Evolutionary conservation across 345 rosid species (phyloP), one percentile per base, ranked within the genome.

Genomic region (Adansonia digitata): DNA sequence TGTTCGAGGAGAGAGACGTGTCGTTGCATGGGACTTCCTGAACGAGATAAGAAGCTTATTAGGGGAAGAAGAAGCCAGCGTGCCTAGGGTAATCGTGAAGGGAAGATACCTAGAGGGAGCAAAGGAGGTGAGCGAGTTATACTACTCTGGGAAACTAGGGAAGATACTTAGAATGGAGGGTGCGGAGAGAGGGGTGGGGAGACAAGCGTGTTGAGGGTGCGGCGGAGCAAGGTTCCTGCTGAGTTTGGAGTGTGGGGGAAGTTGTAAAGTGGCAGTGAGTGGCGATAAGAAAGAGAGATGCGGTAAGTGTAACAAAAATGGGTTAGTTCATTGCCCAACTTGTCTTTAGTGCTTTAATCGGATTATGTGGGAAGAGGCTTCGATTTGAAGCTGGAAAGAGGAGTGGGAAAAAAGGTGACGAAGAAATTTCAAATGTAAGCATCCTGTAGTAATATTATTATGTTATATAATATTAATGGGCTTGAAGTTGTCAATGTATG

Each of bases 211-310:
- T 15, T 93, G 84, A 71, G 94, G 94, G 13, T 90, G 99, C n/a
- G 96, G 98, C 4, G 99, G 94, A 43, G 94, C 90, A 0, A 83
- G 94, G 81, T 95, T 94, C 74, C 84, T 91, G 80, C 97, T 97
- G n/a, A 93, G 99, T 81, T 57, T 89, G 71, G 94, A 87, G 1
- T 93, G 99, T 37, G 91, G 94, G 0, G 99, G 99, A 37, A 93
- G 98, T 51, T 87, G 97, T 39, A 95, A 89, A 88, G 89, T 95
- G 60, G 31, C 82, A 77, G 81, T 75, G 13, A 85, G 76, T 56
- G 88, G 85, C 2, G 90, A 74, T 17, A 85, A 76, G 84, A n/a
- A n/a, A n/a, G 90, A 82, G 75, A 81, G 92, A 79, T 91, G 99
- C 56, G 81, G 83, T 0, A 80, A 79, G 70, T 95, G 99, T 69